Percentiles rank a stretch among this genome's conserved stretches.
phyloP scores from a whole-genome alignment of 1,284 basidiomycete species.

The Trametes sp. region DNA sequence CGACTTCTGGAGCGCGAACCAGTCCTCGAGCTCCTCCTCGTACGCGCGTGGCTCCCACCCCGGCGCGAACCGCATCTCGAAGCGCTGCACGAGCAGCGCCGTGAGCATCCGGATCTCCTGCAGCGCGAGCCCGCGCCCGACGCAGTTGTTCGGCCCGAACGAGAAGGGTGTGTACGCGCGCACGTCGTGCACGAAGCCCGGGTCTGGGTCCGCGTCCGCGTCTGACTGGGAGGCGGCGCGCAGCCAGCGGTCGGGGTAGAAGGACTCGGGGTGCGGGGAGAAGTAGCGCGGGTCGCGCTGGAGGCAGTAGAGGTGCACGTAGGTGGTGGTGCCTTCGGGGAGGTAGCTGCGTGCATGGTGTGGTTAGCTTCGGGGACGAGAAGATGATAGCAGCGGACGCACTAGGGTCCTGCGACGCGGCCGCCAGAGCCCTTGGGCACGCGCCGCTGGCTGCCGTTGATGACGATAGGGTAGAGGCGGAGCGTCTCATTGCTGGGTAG shows the following conservation, averaged over 20 bases:
- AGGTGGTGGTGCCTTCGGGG: conserved; percentile 36
- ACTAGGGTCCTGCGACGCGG: conserved; percentile 37
- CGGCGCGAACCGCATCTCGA: conserved; percentile 28
- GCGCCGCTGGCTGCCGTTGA: conserved; percentile 59
- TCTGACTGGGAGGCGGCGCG: too few species aligned
- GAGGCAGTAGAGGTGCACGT: conserved; percentile 37
- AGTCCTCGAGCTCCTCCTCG: conserved; percentile 23
- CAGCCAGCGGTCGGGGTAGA: conserved; percentile 35
- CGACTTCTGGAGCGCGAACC: background rate
- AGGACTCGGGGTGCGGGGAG: conserved; percentile 7
- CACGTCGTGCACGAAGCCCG: conserved; percentile 21
- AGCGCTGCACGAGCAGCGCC: conserved; percentile 28
- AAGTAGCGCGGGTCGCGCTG: conserved; percentile 44
- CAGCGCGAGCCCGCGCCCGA: conserved; percentile 36
- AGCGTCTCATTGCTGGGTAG: conserved; percentile 61
- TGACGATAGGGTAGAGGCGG: conserved; percentile 60
- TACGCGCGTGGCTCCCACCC: conserved; percentile 22
- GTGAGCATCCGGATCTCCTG: conserved; percentile 33
- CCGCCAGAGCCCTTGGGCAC: conserved; percentile 31
- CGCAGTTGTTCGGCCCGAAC: conserved; percentile 36
- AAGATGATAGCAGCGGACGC: conserved; percentile 15
- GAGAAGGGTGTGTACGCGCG: conserved; percentile 37
- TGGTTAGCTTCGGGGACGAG: background rate
- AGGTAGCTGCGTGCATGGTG: conserved; percentile 28
- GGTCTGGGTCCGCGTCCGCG: too few species aligned